Evolutionary conservation across 495 filamentous ascomycete genomes (phyloP), one percentile per base, ranked within the genome.

Genomic region (Aspergillus coremiiformis): DNA sequence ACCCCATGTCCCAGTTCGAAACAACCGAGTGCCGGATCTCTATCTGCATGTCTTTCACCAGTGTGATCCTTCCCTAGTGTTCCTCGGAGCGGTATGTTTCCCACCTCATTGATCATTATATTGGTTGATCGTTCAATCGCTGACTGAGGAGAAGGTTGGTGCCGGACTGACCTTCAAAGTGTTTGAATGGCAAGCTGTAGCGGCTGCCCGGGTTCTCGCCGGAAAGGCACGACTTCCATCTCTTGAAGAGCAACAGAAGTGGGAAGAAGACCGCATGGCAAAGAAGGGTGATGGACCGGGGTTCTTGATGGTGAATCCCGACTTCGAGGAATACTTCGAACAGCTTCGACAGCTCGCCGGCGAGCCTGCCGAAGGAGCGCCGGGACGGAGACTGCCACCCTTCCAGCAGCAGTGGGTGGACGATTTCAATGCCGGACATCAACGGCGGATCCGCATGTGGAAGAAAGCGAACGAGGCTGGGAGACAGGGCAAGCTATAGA

Each of bases 101-200:
- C 7, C 19, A 42, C n/a, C 19, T 21, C 27, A 17, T 11, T 39
- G 23, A 10, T 4, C 22, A 19, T 65, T n/a, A n/a, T n/a, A n/a
- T 53, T 4, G 51, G 67, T 11, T 50, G 62, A 10, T 69, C 69
- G 43, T 56, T 69, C 3, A 60, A 63, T 58, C 14, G 63, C 65
- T 19, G 65, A 74, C 3, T 55, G 66, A n/a, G n/a, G 14, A 63
- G 60, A 0, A 82, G 67, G 70, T 79, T 11, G 73, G 72, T 17
- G 78, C 73, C 8, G 80, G 76, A 0, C 67, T 83, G n/a, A 81
- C 76, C 3, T 80, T 83, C 65, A 73, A 74, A 20, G 69, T 81
- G 1, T 82, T 79, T 45, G 79, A 84, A 64, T 82, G 76, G 75
- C 80, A 84, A 60, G 79, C 79, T 12, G 78, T 82, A 1, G 72